phyloP scores from a whole-genome alignment of 1,284 basidiomycete species.

The Chalciporus piperatoides region DNA sequence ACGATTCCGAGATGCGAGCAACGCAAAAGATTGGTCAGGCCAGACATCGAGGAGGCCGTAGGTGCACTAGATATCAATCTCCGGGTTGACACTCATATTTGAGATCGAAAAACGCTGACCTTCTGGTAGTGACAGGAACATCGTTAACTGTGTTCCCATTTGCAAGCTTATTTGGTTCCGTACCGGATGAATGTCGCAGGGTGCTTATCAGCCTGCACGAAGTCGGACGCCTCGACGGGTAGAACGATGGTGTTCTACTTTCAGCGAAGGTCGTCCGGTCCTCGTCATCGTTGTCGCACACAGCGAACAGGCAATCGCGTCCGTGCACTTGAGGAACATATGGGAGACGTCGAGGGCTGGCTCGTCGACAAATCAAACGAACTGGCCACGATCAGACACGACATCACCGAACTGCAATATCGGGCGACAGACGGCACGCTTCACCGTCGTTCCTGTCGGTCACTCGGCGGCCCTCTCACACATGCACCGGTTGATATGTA shows the following conservation, averaged over 20 bases:
- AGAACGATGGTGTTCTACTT: too few species aligned
- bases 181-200: constrained; percentile 54
- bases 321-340: constrained; percentile 75
- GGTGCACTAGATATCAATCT: constrained; percentile 22
- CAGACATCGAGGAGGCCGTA: constrained; percentile 85
- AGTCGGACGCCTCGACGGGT: too few species aligned
- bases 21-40: constrained; percentile 79
- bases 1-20: constrained; percentile 62
- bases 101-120: constrained; percentile 60
- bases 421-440: too few species aligned
- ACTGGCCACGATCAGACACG: constrained; percentile 57
- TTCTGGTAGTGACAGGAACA: constrained; percentile 93
- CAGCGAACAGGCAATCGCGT: constrained; percentile 47
- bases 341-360: constrained; percentile 81
- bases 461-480: too few species aligned
- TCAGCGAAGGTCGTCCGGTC: too few species aligned
- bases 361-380: constrained; percentile 78
- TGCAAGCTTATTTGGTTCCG: constrained; percentile 56
- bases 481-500: too few species aligned
- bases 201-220: constrained; percentile 57
- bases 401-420: constrained; percentile 66
- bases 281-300: constrained; percentile 24
- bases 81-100: not conserved
- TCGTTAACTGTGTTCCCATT: constrained; percentile 82
- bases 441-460: too few species aligned